Evolutionary conservation across 2,329 filamentous ascomycete species (phyloP).

Genomic region (Corinectria fuckeliana): DNA sequence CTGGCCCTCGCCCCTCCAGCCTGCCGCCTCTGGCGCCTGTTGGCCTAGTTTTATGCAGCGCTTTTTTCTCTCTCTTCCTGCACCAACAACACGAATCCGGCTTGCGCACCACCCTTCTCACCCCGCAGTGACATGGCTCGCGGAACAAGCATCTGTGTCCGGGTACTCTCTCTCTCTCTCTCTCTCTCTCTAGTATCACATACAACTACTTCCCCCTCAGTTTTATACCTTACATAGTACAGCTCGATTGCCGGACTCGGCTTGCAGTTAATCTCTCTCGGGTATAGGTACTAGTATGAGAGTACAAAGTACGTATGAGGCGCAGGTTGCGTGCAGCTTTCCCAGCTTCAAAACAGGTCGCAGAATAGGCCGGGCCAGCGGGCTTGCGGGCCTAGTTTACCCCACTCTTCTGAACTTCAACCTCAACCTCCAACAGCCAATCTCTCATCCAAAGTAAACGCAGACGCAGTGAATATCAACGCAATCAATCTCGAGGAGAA

Average conservation of each 20-base stretch:
- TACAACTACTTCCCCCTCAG: too few relatives aligned
- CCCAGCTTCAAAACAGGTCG: too few relatives aligned
- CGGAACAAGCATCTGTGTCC: not conserved
- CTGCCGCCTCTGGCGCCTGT: slow-evolving; percentile 7
- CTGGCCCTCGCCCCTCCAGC: not conserved
- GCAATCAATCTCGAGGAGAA: not conserved
- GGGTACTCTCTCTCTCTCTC: too few relatives aligned
- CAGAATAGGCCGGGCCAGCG: slow-evolving; percentile 18
- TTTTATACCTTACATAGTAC: too few relatives aligned
- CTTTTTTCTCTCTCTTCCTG: not conserved
- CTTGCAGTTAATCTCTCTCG: slow-evolving; percentile 12
- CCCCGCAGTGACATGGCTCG: not conserved
- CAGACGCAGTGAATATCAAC: slow-evolving; percentile 2
- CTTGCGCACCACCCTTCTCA: not conserved
- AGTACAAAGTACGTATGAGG: too few relatives aligned
- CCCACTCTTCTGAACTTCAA: slow-evolving; percentile 12
- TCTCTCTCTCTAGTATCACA: too few relatives aligned
- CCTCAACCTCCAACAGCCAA: slow-evolving; percentile 17
- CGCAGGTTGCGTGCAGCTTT: not conserved
- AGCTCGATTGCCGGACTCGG: slow-evolving; percentile 7
- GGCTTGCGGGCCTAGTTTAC: slow-evolving; percentile 11
- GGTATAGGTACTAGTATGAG: too few relatives aligned
- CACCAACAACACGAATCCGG: too few relatives aligned
- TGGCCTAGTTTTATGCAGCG: not conserved
- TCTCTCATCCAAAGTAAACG: slow-evolving; percentile 4